Percentiles rank a stretch among this genome's conserved stretches.
Conservation (phyloP, 2,329 filamentous ascomycete genomes). For the Botrytis fragariae region DNA sequence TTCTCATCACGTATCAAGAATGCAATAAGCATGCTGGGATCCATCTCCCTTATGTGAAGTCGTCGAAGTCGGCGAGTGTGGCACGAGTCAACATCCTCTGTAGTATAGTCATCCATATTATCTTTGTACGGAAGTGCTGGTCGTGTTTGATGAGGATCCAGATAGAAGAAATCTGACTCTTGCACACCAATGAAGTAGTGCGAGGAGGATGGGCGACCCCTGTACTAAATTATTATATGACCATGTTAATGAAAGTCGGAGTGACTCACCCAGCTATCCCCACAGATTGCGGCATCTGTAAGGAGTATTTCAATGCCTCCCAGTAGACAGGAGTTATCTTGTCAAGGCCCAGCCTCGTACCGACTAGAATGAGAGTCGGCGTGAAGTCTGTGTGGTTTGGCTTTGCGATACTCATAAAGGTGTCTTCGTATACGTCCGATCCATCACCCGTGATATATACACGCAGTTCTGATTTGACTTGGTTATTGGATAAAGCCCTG, state of each 20-base stretch:
- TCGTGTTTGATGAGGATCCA: conserved; percentile 88
- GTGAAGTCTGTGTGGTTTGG: conserved; percentile 64
- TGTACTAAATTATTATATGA: conserved; percentile 40
- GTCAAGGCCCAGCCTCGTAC: conserved; percentile 87
- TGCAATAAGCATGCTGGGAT: conserved; percentile 95
- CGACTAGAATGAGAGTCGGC: conserved; percentile 85
- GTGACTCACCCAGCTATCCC: conserved; percentile 80
- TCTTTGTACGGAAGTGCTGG: conserved; percentile 66
- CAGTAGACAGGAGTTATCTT: conserved; percentile 93
- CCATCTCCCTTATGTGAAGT: conserved; percentile 87
- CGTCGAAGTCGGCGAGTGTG: conserved; percentile 83
- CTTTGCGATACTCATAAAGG: conserved; percentile 74
- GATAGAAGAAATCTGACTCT: conserved; percentile 83
- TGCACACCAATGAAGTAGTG: conserved; percentile 73
- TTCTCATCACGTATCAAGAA: conserved; percentile 80
- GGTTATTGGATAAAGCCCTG: conserved; percentile 71
- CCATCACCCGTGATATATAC: conserved; percentile 91
- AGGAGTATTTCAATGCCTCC: conserved; percentile 80
- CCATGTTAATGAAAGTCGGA: neutral
- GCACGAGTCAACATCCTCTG: conserved; percentile 75
- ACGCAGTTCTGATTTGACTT: conserved; percentile 60
- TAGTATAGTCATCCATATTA: conserved; percentile 56
- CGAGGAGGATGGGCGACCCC: conserved; percentile 80
- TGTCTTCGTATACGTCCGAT: conserved; percentile 89
- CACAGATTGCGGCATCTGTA: conserved; percentile 89